These are phyloP conservation scores for Brettanomyces custersianus DNA, from an alignment of 805 yeast species.

Conservation along the genomic window DNA sequence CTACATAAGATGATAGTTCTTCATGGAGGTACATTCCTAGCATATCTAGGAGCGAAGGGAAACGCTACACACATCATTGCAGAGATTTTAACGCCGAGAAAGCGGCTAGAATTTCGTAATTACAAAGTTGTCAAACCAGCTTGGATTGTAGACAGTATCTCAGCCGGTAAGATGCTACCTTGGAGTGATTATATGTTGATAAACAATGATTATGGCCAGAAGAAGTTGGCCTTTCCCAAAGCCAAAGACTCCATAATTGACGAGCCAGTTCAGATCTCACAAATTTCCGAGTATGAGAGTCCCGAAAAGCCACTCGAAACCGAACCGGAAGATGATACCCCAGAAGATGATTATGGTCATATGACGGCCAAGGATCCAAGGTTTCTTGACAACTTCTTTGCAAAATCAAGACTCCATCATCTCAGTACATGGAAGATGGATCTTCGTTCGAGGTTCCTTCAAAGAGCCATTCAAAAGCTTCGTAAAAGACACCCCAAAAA, in stretches of 20 bases:
- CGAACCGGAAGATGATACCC: constrained; percentile 3
- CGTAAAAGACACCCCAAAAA: constrained; percentile 5
- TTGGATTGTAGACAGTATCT: constrained; percentile 70
- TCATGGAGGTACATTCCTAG: constrained; percentile 74
- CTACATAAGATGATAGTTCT: constrained; percentile 62
- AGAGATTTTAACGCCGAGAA: constrained; percentile 67
- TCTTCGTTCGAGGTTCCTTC: constrained; percentile 51
- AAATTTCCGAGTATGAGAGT: constrained; percentile 6
- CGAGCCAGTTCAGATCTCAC: constrained; percentile 5
- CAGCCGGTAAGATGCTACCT: constrained; percentile 36
- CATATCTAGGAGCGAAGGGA: constrained; percentile 60
- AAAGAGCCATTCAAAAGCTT: constrained; percentile 29
- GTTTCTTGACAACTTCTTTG: constrained; percentile 63
- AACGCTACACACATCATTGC: constrained; percentile 82
- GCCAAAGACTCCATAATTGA: constrained; percentile 2
- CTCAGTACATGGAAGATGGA: constrained; percentile 81
- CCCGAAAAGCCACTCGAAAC: constrained; percentile 8
- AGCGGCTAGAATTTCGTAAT: constrained; percentile 52
- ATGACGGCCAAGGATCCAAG: constrained; percentile 69
- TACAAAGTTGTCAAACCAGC: constrained; percentile 72
- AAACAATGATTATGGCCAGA: constrained; percentile 48
- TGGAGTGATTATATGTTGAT: constrained; percentile 65
- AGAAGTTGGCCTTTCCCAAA: constrained; percentile 19
- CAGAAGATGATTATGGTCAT: constrained; percentile 6
- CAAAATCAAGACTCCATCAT: constrained; percentile 80